These are phyloP conservation scores for Penicillium sp. DNA, from an alignment of 2,329 filamentous ascomycete genomes.

Conservation along the genomic window DNA sequence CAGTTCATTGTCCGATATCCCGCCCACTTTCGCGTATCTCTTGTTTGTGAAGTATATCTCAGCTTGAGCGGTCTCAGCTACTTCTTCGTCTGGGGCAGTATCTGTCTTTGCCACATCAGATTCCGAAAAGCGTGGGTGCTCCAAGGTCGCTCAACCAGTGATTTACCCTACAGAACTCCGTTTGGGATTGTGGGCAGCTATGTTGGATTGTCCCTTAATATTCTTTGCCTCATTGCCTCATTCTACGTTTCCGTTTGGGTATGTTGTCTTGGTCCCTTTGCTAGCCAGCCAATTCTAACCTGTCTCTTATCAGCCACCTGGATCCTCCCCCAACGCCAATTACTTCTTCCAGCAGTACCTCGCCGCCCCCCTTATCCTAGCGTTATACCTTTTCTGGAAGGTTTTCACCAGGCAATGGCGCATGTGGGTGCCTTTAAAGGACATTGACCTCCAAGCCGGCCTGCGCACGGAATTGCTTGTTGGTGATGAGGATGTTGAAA, in stretches of 20 bases:
- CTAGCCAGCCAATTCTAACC: background rate
- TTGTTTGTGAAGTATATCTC: too few species aligned
- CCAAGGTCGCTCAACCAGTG: background rate
- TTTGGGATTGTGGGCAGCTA: background rate
- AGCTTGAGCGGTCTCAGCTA: constrained; percentile 62
- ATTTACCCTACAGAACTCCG: background rate
- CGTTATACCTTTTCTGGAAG: background rate
- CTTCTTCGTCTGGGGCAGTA: constrained; percentile 64
- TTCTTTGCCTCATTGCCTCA: background rate
- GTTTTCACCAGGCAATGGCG: background rate
- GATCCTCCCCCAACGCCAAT: background rate
- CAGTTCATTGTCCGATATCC: too few species aligned
- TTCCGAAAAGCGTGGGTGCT: constrained; percentile 60
- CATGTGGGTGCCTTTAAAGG: background rate
- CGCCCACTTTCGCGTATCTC: too few species aligned
- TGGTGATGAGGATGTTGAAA: background rate
- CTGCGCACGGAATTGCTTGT: background rate
- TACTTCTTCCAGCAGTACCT: background rate
- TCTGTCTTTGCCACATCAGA: constrained; percentile 66
- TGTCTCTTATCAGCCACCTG: background rate
- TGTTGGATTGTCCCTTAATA: background rate
- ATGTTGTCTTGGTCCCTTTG: background rate
- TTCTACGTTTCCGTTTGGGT: background rate
- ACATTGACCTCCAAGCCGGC: background rate
- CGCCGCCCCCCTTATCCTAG: background rate